Percentiles rank a stretch among this genome's conserved stretches.
phyloP scores from a whole-genome alignment of 306 rosid genomes.

The Malus fusca region DNA sequence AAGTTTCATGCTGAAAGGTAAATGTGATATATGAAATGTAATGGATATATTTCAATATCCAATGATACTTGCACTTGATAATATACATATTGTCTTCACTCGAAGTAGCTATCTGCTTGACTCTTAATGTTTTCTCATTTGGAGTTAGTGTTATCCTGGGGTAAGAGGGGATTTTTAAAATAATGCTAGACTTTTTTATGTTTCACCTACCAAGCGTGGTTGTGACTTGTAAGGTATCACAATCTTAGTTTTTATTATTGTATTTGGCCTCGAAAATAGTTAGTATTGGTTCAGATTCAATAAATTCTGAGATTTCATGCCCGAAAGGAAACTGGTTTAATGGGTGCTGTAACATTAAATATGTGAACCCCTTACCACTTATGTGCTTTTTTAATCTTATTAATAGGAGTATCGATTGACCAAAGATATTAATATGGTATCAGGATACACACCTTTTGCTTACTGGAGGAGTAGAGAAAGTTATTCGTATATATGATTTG shows the following conservation, averaged over 20 bases:
- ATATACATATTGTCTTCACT: neutral
- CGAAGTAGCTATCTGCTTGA: neutral
- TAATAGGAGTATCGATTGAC: slow-evolving; percentile 11
- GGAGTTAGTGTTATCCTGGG: neutral
- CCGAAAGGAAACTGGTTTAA: neutral
- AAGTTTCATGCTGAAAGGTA: neutral
- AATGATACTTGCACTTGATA: neutral
- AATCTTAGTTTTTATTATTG: neutral
- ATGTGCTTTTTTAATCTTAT: neutral
- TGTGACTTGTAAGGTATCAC: neutral
- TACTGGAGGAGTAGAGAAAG: slow-evolving; percentile 91
- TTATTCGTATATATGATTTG: slow-evolving; percentile 84
- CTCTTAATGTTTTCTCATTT: neutral
- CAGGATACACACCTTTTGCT: slow-evolving; percentile 87
- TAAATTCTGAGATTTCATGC: neutral
- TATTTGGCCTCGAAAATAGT: neutral
- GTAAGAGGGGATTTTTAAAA: neutral
- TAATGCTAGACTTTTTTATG: neutral
- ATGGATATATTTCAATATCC: neutral
- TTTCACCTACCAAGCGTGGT: neutral
- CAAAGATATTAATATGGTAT: slow-evolving; percentile 1
- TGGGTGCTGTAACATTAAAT: neutral
- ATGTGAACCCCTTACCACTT: neutral
- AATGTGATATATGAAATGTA: neutral
- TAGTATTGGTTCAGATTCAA: neutral